Evolutionary conservation across 106 monocot species (phyloP).

Genomic region (Phalaenopsis aphrodite): DNA sequence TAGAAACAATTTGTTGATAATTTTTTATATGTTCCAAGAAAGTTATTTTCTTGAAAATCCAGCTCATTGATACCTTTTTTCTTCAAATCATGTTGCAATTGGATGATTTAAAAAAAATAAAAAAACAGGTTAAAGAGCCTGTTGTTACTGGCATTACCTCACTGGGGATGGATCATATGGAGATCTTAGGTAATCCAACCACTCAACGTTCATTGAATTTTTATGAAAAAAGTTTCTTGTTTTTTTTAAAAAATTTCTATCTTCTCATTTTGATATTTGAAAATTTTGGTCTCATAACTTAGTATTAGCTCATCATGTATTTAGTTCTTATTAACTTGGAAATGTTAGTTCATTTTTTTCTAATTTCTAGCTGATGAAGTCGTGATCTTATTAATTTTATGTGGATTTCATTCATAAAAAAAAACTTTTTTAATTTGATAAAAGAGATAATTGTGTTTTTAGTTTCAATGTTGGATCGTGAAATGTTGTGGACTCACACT

Average conservation of each 20-base stretch:
- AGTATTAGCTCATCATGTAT: background rate
- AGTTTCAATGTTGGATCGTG: background rate
- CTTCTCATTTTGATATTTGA: background rate
- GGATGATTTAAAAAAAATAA: background rate
- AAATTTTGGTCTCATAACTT: background rate
- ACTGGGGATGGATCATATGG: constrained; percentile 71
- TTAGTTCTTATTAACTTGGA: background rate
- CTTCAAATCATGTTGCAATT: constrained; percentile 5
- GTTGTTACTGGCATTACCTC: constrained; percentile 72
- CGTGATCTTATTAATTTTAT: background rate
- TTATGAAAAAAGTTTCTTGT: background rate
- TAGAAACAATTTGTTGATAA: background rate
- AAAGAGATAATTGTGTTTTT: background rate
- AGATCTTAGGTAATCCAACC: constrained; percentile 46
- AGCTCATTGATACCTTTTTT: background rate
- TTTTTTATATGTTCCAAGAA: background rate
- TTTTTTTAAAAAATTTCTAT: background rate
- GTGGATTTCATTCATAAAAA: background rate
- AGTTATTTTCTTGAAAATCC: background rate
- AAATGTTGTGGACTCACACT: background rate
- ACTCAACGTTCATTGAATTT: background rate
- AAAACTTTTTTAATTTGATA: background rate
- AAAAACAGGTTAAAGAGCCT: constrained; percentile 51
- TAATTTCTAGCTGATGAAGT: background rate
- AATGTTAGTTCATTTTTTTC: background rate